Base-by-base conservation (phyloP, 148 eudicot species). In the Nyssa sinensis region DNA sequence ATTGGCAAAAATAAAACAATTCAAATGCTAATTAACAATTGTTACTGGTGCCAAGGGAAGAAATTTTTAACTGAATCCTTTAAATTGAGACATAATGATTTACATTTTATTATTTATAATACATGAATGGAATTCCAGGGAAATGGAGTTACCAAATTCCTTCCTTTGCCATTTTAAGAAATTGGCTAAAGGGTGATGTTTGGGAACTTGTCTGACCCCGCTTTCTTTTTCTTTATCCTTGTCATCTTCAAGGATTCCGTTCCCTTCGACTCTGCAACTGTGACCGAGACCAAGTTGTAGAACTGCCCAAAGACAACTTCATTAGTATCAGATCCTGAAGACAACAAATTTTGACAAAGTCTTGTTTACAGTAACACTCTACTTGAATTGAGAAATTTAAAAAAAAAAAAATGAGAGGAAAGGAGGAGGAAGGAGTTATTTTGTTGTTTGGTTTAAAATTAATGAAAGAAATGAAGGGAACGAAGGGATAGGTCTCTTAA, bases 151-250 rank as follows among this genome's bases (percentile, higher is more conserved):
- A 91, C 93, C 97, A 94, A 75, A 76, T 74, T 63, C 98, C 98
- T 77, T 84, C 89, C 81, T 87, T 94, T 11, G 91, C 87, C 98
- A 90, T 88, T 73, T 81, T 89, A 62, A 94, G 87, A 76, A 87
- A 94, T 51, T 87, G 88, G 84, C 88, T n/a, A 84, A 25, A 93
- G 86, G 16, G 96, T 91, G 68, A 93, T 81, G 74, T 80, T 88
- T 30, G 94, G 94, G 37, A 89, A 77, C 51, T 87, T 86, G 1
- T n/a, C 23, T 4, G 78, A 59, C 37, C 79, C 84, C 19, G 82
- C 73, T 73, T 81, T 89, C 77, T 88, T 94, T 84, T 84, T 93
- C 87, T 75, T 90, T 70, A 92, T 88, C 82, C 74, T 90, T 0
- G 92, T 94, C 79, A 66, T 83, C 84, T 92, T 94, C 81, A 79